Evolutionary conservation across 2,329 filamentous ascomycete species (phyloP).

Genomic region (Neonectria magnoliae): DNA sequence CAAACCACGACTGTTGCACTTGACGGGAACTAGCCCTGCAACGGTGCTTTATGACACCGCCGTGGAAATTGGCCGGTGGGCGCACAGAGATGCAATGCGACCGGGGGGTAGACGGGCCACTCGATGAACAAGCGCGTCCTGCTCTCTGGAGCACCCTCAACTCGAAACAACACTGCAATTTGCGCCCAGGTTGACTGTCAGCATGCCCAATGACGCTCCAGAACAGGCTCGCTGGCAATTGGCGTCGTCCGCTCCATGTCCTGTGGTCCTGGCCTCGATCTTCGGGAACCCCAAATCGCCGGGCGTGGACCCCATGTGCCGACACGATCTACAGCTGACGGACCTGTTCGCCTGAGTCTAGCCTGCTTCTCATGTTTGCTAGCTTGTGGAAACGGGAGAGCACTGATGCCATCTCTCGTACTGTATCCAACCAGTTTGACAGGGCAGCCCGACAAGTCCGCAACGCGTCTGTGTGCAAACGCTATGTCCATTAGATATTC

Average conservation of each 20-base stretch:
- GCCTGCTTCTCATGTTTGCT: not conserved
- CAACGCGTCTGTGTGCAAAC: constrained; percentile 1
- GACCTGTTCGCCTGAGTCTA: constrained; percentile 8
- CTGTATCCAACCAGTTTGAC: constrained; percentile 1
- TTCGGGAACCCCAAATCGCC: constrained; percentile 21
- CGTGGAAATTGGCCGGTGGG: constrained; percentile 21
- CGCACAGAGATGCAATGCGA: constrained; percentile 7
- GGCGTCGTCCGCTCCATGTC: constrained; percentile 3
- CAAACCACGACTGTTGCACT: constrained; percentile 20
- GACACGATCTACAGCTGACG: constrained; percentile 18
- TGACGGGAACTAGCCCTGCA: constrained; percentile 22
- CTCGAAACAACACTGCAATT: constrained; percentile 28
- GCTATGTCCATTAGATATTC: constrained; percentile 15
- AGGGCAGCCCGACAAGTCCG: not conserved
- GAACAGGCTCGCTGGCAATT: constrained; percentile 8
- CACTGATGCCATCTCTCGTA: constrained; percentile 12
- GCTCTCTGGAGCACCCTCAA: constrained; percentile 14
- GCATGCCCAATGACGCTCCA: not conserved
- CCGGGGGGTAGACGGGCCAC: constrained; percentile 17
- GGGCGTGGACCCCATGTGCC: constrained; percentile 12
- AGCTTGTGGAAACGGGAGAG: not conserved
- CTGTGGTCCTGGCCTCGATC: constrained; percentile 14
- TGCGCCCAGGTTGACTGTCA: constrained; percentile 19
- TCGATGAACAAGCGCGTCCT: constrained; percentile 17
- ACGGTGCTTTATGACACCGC: constrained; percentile 4